Percentiles rank a stretch among this genome's conserved stretches.
Evolutionary conservation across 2,329 filamentous ascomycete genomes (phyloP).

Genomic region (Aspergillus thermomutatus): DNA sequence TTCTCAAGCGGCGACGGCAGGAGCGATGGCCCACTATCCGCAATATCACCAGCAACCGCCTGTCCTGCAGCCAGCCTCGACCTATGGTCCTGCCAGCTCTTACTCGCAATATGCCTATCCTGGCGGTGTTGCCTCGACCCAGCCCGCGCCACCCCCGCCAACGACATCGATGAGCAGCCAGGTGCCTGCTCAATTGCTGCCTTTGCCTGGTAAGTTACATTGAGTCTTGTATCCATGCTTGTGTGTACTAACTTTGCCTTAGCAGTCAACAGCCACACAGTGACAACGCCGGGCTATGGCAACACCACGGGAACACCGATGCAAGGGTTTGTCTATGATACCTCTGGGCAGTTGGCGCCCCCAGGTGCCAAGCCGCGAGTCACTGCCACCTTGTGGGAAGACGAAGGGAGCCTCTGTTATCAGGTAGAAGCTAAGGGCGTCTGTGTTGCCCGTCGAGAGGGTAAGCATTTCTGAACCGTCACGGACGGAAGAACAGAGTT

Average conservation of each 20-base stretch:
- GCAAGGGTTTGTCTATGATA: slow-evolving; percentile 63
- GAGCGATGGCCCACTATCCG: slow-evolving; percentile 71
- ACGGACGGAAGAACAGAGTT: not conserved
- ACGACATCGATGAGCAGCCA: slow-evolving; percentile 66
- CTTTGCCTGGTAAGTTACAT: slow-evolving; percentile 51
- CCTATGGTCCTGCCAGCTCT: slow-evolving; percentile 61
- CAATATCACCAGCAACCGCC: slow-evolving; percentile 69
- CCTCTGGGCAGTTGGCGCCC: slow-evolving; percentile 87
- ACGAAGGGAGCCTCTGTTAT: slow-evolving; percentile 95
- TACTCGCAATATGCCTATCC: slow-evolving; percentile 71
- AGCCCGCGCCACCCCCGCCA: slow-evolving; percentile 63
- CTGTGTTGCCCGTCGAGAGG: slow-evolving; percentile 90
- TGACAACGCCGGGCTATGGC: slow-evolving; percentile 37
- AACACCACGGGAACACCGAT: slow-evolving; percentile 38
- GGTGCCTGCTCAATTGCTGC: slow-evolving; percentile 68
- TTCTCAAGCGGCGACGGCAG: slow-evolving; percentile 73
- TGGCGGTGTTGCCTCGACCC: slow-evolving; percentile 78
- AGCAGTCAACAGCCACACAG: slow-evolving; percentile 37
- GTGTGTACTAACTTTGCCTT: slow-evolving; percentile 5
- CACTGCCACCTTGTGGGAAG: slow-evolving; percentile 95
- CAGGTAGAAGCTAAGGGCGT: slow-evolving; percentile 96
- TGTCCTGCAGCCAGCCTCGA: slow-evolving; percentile 68
- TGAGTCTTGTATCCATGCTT: not conserved
- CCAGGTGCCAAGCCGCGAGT: slow-evolving; percentile 95
- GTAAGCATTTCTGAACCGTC: slow-evolving; percentile 48